Evolutionary conservation across 768 basidiomycete genomes (phyloP), one percentile per base, ranked within the genome.

Genomic region (Podaxis mareebaensis): DNA sequence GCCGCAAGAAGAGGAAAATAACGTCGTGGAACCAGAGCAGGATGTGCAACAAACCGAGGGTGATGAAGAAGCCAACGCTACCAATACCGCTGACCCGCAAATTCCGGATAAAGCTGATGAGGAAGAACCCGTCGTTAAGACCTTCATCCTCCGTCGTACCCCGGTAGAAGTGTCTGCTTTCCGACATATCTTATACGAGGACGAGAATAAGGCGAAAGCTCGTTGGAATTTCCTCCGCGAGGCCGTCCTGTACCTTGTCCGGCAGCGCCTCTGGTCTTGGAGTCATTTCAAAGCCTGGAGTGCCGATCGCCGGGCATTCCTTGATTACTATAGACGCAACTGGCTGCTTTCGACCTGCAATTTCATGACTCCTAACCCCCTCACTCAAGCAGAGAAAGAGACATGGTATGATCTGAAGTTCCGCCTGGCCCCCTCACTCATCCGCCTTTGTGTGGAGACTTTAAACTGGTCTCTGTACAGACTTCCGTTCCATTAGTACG

Each of bases 401-500:
- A 74, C 76, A 56, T 65, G 74, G 52, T 72, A 75, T 17, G 72
- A 72, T 63, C 67, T 76, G 26, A 64, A 74, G 53, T 68, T 69
- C 38, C 67, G 72, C 28, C 63, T 77, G 39, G 71, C 75, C 58
- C 76, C 76, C 20, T 72, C 73, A 12, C 72, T 75, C 54, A 73
- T 76, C 39, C 68, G 75, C 12, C 76, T 76, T 53, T 76, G 76
- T 60, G 73, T 75, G 52, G 73, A 73, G 0, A 60, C 76, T 15
- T 71, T 72, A 24, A 68, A 70, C 22, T 76, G 75, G 53, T 73
- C 76, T 62, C 74, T 76, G n/a, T 74, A 74, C 39, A 74, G 76
- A 57, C 66, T 76, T 6, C 73, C 74, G 17, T 76, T 73, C 70
- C 75, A 76, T 64, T 74, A 74, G 76, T 76, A 66, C 40, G 77